Percentiles rank a stretch among this genome's conserved stretches.
phyloP scores from a whole-genome alignment of 805 yeast species.

The Ascoidea tarda region DNA sequence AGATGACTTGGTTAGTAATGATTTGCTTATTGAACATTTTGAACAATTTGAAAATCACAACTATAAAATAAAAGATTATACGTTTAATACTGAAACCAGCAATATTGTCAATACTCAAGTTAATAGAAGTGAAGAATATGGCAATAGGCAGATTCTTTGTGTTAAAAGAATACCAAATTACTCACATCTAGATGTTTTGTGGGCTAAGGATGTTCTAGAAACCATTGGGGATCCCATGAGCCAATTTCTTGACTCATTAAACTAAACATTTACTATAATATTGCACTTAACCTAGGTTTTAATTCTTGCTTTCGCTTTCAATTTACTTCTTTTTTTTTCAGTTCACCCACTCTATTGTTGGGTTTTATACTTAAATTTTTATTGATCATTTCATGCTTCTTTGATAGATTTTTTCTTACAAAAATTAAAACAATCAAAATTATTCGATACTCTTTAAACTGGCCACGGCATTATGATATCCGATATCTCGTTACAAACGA shows the following conservation, averaged over 20 bases:
- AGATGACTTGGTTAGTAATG: constrained; percentile 73
- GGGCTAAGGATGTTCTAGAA: constrained; percentile 73
- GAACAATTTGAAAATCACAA: constrained; percentile 33
- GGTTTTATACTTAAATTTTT: too few relatives aligned
- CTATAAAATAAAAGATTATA: constrained; percentile 12
- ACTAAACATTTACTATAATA: not conserved
- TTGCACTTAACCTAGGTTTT: too few relatives aligned
- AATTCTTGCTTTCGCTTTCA: too few relatives aligned
- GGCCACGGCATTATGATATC: too few relatives aligned
- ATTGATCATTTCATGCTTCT: too few relatives aligned
- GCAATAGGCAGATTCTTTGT: too few relatives aligned
- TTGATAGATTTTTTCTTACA: too few relatives aligned
- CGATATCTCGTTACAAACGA: too few relatives aligned
- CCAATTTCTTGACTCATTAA: constrained; percentile 15
- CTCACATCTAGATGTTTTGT: constrained; percentile 80
- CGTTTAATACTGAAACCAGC: constrained; percentile 12
- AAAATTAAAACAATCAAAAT: too few relatives aligned
- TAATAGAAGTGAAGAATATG: constrained; percentile 13
- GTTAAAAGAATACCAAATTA: constrained; percentile 41
- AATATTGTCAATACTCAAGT: constrained; percentile 19
- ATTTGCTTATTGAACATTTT: constrained; percentile 50
- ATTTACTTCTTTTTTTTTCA: too few relatives aligned
- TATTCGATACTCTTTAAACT: too few relatives aligned
- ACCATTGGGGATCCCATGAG: constrained; percentile 42
- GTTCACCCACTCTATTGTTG: too few relatives aligned